Base-by-base conservation (phyloP, 129 eudicot genomes). In the Ambrosia artemisiifolia region DNA sequence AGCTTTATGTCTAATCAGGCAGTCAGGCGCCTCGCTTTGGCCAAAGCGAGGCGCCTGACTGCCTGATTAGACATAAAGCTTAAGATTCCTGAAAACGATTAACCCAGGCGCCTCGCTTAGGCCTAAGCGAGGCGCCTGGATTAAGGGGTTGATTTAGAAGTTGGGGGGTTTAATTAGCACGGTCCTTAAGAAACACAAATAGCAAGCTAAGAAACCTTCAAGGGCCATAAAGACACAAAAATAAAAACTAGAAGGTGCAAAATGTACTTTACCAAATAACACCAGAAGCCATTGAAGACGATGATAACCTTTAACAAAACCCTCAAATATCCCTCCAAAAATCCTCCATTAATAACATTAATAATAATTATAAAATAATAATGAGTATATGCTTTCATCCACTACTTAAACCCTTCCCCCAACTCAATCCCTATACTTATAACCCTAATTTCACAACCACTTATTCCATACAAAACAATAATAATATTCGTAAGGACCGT, bases 341-440 rank as follows among this genome's bases (percentile, higher is more conserved):
- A 49, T 73, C 63, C 55, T n/a, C 81, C 70, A 60, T 17, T 24
- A 17, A 13, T 32, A 11, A 66, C 38, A 62, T 1, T 24, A 24
- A 24, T 24, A 24, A 24, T 24, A 24, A 24, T 24, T 0, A 24
- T 24, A 24, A 24, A 0, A 24, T 24, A 24, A 80, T 60, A 72
- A 89, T 87, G 93, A 82, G 72, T 81, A 9, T 76, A 71, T 80
- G 90, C 83, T 87, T 76, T 44, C 81, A 76, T 19, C 67, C 85
- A 70, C n/a, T 72, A 65, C 9, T 43, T 6, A 69, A 30, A 73
- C 74, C 77, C 44, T 77, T 50, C 87, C 82, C 12, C 76, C 78
- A 63, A 13, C 54, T 67, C 77, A 70, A 63, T 76, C 69, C 36
- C 0, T 63, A 3, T 49, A 61, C 12, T 72, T 36, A 47, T 53